Base-by-base conservation (phyloP, 129 eudicot genomes). In the Pittosporum tobira region DNA sequence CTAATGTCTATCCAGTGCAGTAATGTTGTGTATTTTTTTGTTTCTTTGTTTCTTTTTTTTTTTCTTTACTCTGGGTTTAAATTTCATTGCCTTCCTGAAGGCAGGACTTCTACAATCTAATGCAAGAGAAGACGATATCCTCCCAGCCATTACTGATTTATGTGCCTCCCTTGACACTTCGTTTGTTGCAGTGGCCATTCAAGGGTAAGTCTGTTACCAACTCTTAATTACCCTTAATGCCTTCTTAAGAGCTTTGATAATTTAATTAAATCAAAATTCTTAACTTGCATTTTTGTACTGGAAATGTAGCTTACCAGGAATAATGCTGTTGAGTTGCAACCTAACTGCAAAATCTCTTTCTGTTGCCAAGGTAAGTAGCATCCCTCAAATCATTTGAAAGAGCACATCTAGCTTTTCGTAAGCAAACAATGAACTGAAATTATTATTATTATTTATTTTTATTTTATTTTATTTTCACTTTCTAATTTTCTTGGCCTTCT, bases 181-280 rank as follows among this genome's bases (percentile, higher is more conserved):
- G 14, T 70, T 81, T 54, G 70, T 86, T 48, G 94, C 79, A 63
- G 98, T 83, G 48, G 98, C 94, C 43, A 67, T 83, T 62, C 99
- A 91, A 70, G 66, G 90, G 99, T 71, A 75, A 73, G 71, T 67
- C 57, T 50, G 54, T 49, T 68, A 1, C 20, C 54, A 26, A 22
- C 25, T 37, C 61, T 31, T 6, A 27, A 28, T 23, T 29, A 56
- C 20, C 5, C 45, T 55, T 56, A 45, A 10, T 1, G 15, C 5
- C 23, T 3, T 56, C 19, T 38, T 21, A 9, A 23, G n/a, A 57
- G 5, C 27, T 11, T 14, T 7, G 4, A 45, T 23, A 48, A 20
- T 47, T 15, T 12, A 14, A 23, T 36, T 16, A 47, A 26, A 15
- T 30, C 26, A 65, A 58, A 38, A 4, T 22, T 56, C 71, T n/a